Evolutionary conservation across 31 red algal genomes (phyloP).

Genomic region (Endocladia muricata): DNA sequence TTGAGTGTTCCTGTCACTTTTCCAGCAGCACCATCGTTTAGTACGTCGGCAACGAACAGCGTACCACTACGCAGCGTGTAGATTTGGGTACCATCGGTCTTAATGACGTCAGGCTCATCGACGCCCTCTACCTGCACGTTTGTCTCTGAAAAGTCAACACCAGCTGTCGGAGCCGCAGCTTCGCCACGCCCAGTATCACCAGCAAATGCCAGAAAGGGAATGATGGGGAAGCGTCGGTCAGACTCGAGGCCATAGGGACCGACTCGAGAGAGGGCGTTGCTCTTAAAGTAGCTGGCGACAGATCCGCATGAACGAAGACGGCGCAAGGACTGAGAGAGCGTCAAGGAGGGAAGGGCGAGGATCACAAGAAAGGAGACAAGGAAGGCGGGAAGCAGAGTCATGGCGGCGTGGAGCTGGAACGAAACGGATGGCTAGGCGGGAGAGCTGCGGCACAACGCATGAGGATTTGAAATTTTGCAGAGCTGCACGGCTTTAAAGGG

Average conservation of each 20-base stretch:
- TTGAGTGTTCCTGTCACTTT: not conserved
- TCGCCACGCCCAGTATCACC: not conserved
- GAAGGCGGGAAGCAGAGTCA: too few species aligned
- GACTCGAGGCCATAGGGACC: constrained; percentile 7
- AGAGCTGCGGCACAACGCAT: too few species aligned
- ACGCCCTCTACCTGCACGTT: constrained; percentile 63
- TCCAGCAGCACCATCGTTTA: not conserved
- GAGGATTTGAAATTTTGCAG: too few species aligned
- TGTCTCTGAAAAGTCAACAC: constrained; percentile 62
- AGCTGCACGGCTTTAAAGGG: too few species aligned
- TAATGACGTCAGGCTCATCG: constrained; percentile 69
- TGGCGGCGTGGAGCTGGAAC: too few species aligned
- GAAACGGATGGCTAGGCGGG: too few species aligned
- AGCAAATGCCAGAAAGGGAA: not conserved
- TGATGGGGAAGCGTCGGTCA: not conserved
- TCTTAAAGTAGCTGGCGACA: constrained; percentile 16
- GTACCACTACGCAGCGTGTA: constrained; percentile 22
- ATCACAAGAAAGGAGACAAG: too few species aligned
- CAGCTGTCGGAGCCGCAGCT: constrained; percentile 2
- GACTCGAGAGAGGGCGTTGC: constrained; percentile 14
- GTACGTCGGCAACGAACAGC: constrained; percentile 11
- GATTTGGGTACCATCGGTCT: constrained; percentile 61
- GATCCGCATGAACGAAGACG: too few species aligned
- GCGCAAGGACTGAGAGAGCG: too few species aligned
- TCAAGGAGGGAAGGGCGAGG: too few species aligned